Evolutionary conservation across 2,329 filamentous ascomycete genomes (phyloP), one percentile per base, ranked within the genome.

Genomic region (Diplocarpon mali): DNA sequence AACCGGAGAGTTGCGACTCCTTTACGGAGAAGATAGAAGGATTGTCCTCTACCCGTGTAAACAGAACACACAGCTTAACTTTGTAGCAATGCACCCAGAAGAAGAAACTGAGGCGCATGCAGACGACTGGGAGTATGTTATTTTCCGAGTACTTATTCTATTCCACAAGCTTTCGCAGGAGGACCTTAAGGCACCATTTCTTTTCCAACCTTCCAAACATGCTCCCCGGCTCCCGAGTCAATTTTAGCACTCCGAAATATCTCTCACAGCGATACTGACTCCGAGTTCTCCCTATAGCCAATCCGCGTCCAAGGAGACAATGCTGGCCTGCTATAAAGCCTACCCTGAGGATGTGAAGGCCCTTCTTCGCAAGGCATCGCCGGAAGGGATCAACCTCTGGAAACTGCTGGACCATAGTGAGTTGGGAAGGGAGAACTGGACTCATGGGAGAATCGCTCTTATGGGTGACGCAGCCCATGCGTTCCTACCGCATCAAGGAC

Each of bases 401-500:
- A 70, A 68, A 16, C 60, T 82, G 1, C 57, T 79, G 3, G 80
- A 85, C 50, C 80, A 82, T 73, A 69, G 74, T 3, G 62, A 67
- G 1, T 59, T 84, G 13, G 20, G 20, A 7, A 24, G 20, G 20
- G 35, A 38, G 16, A 35, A 42, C 32, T 85, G 77, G 72, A 64
- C 67, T 0, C 68, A 72, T 2, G 72, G 62, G 0, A 68, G 65
- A 5, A 57, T 83, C 14, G 76, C 69, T 1, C 59, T 83, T 0
- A 59, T 85, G 0, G 80, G 80, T 0, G 80, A 85, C 53, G 78
- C 80, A 0, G 80, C 78, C 0, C 80, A 85, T 57, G 78, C 81
- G 0, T 83, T 84, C 54, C 63, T 78, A 1, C 80, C 78, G n/a
- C 71, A 77, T 48, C 74, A 78, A 59, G 77, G 71, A 0, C 76